Conservation (phyloP, 2,329 filamentous ascomycete genomes). For the Talaromyces verruculosus region DNA sequence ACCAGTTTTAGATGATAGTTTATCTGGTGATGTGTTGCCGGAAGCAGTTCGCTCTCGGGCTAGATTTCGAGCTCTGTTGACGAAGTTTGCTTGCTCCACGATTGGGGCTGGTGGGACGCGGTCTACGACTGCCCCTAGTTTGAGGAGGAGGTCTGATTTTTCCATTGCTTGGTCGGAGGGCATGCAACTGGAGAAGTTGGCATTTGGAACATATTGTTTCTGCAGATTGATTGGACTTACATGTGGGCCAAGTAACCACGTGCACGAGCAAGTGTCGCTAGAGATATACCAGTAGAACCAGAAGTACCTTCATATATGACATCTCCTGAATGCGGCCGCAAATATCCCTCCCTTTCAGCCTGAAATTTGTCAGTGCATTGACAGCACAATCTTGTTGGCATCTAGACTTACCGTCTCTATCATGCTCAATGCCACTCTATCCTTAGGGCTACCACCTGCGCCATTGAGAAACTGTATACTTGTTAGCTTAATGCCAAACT, state of each 20-base stretch:
- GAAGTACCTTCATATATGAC: conserved; percentile 98
- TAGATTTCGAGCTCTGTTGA: conserved; percentile 80
- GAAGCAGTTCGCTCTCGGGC: conserved; percentile 68
- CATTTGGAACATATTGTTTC: no score
- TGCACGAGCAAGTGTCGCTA: conserved; percentile 84
- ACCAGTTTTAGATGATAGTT: conserved; percentile 17
- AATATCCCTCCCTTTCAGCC: conserved; percentile 74
- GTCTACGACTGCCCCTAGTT: conserved; percentile 90
- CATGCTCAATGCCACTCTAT: conserved; percentile 88
- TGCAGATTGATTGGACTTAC: conserved; percentile 24
- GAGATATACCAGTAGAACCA: conserved; percentile 91
- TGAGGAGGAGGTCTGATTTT: conserved; percentile 83
- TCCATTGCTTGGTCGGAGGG: conserved; percentile 85
- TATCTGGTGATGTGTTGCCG: conserved; percentile 23
- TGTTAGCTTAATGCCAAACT: conserved; percentile 21
- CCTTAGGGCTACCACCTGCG: conserved; percentile 89
- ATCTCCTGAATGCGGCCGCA: conserved; percentile 79
- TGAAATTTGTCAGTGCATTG: conserved; percentile 31
- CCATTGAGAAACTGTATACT: conserved; percentile 76
- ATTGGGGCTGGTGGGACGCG: conserved; percentile 88
- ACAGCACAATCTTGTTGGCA: no score
- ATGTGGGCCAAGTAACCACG: conserved; percentile 91
- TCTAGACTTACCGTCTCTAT: conserved; percentile 59
- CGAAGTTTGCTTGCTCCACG: conserved; percentile 88
- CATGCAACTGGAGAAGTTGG: conserved; percentile 64